Evolutionary conservation across 1,284 basidiomycete species (phyloP), one percentile per base, ranked within the genome.

Genomic region (Naganishia sp.): DNA sequence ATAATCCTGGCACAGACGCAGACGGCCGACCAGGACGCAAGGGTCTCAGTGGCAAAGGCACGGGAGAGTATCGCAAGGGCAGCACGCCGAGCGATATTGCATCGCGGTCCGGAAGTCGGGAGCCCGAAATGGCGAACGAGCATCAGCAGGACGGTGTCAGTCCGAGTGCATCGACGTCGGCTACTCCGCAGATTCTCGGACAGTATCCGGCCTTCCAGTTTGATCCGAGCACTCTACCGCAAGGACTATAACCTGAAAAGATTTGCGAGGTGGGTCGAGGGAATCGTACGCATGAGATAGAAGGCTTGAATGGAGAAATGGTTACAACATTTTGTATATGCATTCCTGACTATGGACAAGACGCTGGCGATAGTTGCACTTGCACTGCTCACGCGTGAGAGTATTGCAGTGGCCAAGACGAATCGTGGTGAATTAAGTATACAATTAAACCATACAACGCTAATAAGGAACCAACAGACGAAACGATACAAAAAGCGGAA

Each of bases 1-100:
- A 79, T 5, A 72, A 76, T 57, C 74, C 76, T n/a, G 77, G 75
- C 15, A 74, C 78, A 15, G 77, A 76, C 11, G 77, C 78, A 64
- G 78, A 78, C 65, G 78, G 78, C 9, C 70, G 78, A 44, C 77
- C 77, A 0, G 78, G 78, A 0, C 70, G 78, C 16, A 80, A 80
- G 64, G 74, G 68, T 21, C 28, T 64, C 31, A 57, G 59, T 23
- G 68, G 68, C 15, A 65, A 65, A n/a, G 68, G 68, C 6, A 69
- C 68, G 33, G 68, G 68, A 2, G 68, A 69, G 49, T 67, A 69
- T 57, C 63, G 68, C 6, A 69, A 67, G 54, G 68, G 68, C 18
- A 55, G 57, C 28, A 69, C 68, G 7, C 68, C 68, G 10, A 63
- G 59, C 33, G 68, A 69, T 46, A 69, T 69, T 31, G 68, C 68